These are phyloP conservation scores for Rusavskia elegans DNA, from an alignment of 495 filamentous ascomycete species.

Conservation along the genomic window DNA sequence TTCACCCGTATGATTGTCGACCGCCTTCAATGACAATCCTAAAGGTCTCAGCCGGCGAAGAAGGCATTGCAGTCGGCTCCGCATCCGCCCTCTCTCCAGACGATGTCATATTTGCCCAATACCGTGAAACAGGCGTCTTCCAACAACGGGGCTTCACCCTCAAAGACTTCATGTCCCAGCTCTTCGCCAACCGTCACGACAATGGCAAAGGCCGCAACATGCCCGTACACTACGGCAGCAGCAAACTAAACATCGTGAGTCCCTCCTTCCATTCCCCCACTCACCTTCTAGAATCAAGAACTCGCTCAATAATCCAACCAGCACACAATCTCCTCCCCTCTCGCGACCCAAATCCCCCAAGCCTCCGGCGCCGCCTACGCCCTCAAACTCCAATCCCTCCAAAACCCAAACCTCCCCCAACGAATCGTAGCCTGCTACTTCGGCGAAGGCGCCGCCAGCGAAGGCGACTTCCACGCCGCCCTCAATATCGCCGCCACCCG, in stretches of 20 bases:
- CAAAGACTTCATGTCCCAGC: conserved; percentile 82
- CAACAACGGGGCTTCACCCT: conserved; percentile 78
- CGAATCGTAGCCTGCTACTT: conserved; percentile 83
- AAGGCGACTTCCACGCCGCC: conserved; percentile 95
- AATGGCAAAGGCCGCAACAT: conserved; percentile 78
- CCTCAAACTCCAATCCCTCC: conserved; percentile 66
- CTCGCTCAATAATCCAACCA: conserved; percentile 15
- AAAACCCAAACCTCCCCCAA: conserved; percentile 47
- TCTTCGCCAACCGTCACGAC: conserved; percentile 82
- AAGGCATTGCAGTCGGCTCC: conserved; percentile 80
- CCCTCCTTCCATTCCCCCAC: neutral
- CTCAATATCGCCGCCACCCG: conserved; percentile 93
- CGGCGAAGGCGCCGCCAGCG: conserved; percentile 92
- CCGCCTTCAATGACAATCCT: neutral
- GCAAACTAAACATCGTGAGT: conserved; percentile 62
- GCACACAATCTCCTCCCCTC: conserved; percentile 86
- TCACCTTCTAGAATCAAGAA: neutral
- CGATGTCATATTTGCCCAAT: conserved; percentile 89
- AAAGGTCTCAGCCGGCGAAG: conserved; percentile 78
- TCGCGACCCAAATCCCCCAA: conserved; percentile 94
- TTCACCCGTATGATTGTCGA: neutral
- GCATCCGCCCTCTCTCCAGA: conserved; percentile 65
- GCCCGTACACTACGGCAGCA: conserved; percentile 91
- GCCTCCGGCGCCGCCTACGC: conserved; percentile 89
- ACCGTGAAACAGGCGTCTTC: conserved; percentile 85